Evolutionary conservation across 1,284 basidiomycete genomes (phyloP).

Genomic region (Fomitopsis palustris): DNA sequence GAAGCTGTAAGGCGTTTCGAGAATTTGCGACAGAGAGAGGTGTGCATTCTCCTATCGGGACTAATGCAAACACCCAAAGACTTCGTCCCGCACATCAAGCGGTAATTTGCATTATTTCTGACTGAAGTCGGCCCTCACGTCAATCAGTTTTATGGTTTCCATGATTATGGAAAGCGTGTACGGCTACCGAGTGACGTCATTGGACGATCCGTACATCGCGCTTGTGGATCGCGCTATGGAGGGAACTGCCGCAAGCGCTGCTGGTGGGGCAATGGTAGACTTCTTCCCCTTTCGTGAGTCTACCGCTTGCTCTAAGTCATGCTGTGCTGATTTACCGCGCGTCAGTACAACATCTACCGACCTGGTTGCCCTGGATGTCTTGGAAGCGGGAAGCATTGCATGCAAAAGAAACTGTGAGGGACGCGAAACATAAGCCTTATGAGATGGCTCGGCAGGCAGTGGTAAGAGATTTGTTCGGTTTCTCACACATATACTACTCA

Average conservation of each 20-base stretch:
- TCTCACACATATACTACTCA: neutral
- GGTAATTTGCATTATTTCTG: slow-evolving; percentile 4
- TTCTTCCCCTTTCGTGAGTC: neutral
- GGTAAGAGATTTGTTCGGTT: neutral
- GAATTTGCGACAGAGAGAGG: slow-evolving; percentile 14
- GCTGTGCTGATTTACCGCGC: neutral
- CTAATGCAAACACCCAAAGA: slow-evolving; percentile 15
- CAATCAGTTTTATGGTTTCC: neutral
- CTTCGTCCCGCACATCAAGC: slow-evolving; percentile 13
- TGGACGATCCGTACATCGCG: neutral
- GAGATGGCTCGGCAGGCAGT: neutral
- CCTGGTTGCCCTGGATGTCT: neutral
- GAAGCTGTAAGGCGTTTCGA: slow-evolving; percentile 11
- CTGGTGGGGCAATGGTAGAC: neutral
- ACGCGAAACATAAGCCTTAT: neutral
- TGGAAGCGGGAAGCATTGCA: neutral
- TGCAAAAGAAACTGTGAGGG: neutral
- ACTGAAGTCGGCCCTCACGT: neutral
- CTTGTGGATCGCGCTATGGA: neutral
- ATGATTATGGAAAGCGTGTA: neutral
- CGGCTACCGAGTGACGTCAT: neutral
- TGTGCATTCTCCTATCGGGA: slow-evolving; percentile 12
- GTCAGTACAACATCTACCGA: neutral
- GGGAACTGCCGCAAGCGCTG: neutral
- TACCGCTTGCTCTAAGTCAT: neutral